Evolutionary conservation across 1,284 basidiomycete species (phyloP).

Genomic region (Tilletia setariae): DNA sequence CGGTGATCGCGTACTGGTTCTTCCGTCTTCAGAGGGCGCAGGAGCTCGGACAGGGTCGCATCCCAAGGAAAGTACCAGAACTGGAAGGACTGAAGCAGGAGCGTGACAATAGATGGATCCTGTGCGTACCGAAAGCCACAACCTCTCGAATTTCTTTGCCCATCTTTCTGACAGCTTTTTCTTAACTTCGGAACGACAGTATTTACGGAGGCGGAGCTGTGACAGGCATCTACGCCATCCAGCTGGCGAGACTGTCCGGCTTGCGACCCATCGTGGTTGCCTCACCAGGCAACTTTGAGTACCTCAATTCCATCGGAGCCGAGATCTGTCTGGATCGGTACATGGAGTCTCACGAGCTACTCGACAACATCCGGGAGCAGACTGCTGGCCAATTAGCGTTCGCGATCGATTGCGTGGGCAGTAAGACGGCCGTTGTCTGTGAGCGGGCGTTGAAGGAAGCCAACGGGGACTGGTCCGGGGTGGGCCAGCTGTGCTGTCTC

Average conservation of each 20-base stretch:
- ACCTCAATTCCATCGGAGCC: constrained; percentile 32
- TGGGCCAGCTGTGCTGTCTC: constrained; percentile 35
- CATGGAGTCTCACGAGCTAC: constrained; percentile 18
- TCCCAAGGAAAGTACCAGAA: constrained; percentile 8
- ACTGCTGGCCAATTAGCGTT: constrained; percentile 26
- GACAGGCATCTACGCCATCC: constrained; percentile 42
- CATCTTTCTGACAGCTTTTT: not conserved
- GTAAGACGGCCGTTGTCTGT: constrained; percentile 33
- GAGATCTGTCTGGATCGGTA: constrained; percentile 37
- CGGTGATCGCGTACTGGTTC: constrained; percentile 39
- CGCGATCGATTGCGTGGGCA: constrained; percentile 41
- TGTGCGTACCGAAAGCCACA: too few relatives aligned
- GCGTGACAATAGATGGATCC: constrained; percentile 26
- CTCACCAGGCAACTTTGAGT: constrained; percentile 35
- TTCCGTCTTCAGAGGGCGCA: constrained; percentile 27
- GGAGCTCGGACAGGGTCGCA: constrained; percentile 7
- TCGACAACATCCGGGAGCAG: constrained; percentile 23
- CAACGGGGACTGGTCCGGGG: not conserved
- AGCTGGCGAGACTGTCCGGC: constrained; percentile 32
- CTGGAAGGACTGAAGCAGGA: not conserved
- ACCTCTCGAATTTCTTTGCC: not conserved
- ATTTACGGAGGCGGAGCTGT: constrained; percentile 45
- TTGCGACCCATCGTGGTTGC: constrained; percentile 34
- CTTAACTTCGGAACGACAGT: not conserved
- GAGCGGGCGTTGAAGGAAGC: constrained; percentile 18